These are phyloP conservation scores for Colletotrichum camelliae DNA, from an alignment of 2,329 filamentous ascomycete species.

Conservation along the genomic window DNA sequence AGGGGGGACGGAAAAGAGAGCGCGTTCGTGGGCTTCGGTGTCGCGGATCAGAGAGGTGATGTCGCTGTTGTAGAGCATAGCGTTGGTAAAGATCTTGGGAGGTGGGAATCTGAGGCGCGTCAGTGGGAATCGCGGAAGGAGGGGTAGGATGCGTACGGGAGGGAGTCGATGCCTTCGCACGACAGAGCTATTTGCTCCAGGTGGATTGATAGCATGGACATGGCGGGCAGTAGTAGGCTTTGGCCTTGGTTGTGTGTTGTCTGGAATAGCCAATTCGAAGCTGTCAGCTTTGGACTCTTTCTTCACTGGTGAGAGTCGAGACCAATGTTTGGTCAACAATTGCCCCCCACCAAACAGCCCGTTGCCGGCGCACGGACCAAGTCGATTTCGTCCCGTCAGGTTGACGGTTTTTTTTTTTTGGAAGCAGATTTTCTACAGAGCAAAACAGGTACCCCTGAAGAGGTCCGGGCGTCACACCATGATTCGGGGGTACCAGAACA, in stretches of 20 bases:
- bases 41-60: slow-evolving; percentile 95
- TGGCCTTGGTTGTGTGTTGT: background rate
- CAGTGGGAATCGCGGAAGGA: slow-evolving; percentile 21
- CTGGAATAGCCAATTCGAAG: background rate
- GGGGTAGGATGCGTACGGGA: slow-evolving; percentile 61
- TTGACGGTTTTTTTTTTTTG: background rate
- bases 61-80: slow-evolving; percentile 85
- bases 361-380: slow-evolving; percentile 1
- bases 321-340: slow-evolving; percentile 17
- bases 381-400: background rate
- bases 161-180: slow-evolving; percentile 76
- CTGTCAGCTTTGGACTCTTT: background rate
- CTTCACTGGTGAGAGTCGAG: background rate
- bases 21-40: slow-evolving; percentile 92
- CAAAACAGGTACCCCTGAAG: background rate
- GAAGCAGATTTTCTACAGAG: background rate
- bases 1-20: slow-evolving; percentile 89
- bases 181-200: slow-evolving; percentile 79
- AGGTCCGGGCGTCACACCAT: background rate
- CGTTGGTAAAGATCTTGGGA: slow-evolving; percentile 95
- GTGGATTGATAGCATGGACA: slow-evolving; percentile 74
- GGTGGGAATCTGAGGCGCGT: slow-evolving; percentile 72
- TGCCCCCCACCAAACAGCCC: slow-evolving; percentile 10
- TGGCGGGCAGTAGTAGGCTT: slow-evolving; percentile 33
- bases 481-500: background rate